Conservation (phyloP, 2,329 filamentous ascomycete species). For the Chaetoscypha palmicola region DNA sequence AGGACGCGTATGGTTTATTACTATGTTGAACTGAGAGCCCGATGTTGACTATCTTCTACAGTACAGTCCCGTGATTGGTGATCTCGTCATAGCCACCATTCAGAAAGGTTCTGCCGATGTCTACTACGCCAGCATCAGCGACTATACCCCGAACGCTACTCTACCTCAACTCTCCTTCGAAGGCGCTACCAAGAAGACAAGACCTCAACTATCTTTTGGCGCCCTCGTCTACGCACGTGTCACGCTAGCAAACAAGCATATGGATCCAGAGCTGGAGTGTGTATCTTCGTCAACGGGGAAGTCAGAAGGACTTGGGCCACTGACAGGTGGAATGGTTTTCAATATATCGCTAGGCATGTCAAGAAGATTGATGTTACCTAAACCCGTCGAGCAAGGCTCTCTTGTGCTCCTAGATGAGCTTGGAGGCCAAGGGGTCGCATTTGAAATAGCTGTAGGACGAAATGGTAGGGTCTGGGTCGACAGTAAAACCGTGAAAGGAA, state of each 20-base stretch:
- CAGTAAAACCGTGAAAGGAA: conserved; percentile 64
- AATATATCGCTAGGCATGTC: conserved; percentile 73
- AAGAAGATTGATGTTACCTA: conserved; percentile 65
- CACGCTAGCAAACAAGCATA: conserved; percentile 67
- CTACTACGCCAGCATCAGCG: conserved; percentile 72
- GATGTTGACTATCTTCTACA: conserved; percentile 32
- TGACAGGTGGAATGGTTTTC: conserved; percentile 83
- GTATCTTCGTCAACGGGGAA: conserved; percentile 82
- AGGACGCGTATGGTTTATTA: conserved; percentile 51
- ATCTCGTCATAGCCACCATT: conserved; percentile 83
- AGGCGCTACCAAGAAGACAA: conserved; percentile 82
- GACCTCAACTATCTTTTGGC: conserved; percentile 67
- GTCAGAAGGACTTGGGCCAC: conserved; percentile 75
- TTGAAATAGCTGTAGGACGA: conserved; percentile 87
- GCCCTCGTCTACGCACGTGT: conserved; percentile 87
- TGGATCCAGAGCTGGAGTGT: conserved; percentile 87
- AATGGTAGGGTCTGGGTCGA: conserved; percentile 93
- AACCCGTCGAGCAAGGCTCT: conserved; percentile 53
- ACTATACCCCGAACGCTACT: conserved; percentile 55
- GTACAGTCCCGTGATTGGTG: conserved; percentile 74
- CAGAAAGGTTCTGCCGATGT: conserved; percentile 67
- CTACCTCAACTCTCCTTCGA: conserved; percentile 91
- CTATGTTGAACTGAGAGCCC: background rate
- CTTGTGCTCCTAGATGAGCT: conserved; percentile 74
- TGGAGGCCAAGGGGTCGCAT: conserved; percentile 67